Evolutionary conservation across 1,284 basidiomycete genomes (phyloP).

Genomic region (Vanrija humicola): DNA sequence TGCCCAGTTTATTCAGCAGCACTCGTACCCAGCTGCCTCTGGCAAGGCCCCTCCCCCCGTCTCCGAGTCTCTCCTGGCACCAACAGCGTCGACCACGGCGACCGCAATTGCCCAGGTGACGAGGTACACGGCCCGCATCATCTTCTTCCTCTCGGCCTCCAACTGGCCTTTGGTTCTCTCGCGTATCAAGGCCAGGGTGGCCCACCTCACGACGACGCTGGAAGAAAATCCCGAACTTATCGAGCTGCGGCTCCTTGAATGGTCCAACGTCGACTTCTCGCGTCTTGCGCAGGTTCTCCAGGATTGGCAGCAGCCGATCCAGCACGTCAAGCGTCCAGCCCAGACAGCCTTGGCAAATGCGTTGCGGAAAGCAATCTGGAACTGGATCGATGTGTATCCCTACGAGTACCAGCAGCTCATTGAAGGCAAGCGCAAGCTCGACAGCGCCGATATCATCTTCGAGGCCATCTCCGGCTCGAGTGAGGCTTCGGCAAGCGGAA

Average conservation of each 20-base stretch:
- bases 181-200: constrained; percentile 65
- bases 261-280: constrained; percentile 47
- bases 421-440: constrained; percentile 59
- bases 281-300: constrained; percentile 43
- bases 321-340: constrained; percentile 74
- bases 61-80: constrained; percentile 8
- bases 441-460: constrained; percentile 76
- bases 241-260: constrained; percentile 48
- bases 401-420: constrained; percentile 73
- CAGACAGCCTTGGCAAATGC: constrained; percentile 70
- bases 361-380: constrained; percentile 80
- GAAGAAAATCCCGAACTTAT: constrained; percentile 55
- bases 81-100: constrained; percentile 17
- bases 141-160: constrained; percentile 82
- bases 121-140: constrained; percentile 60
- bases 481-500: constrained; percentile 48
- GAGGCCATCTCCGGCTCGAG: constrained; percentile 65
- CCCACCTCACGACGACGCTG: constrained; percentile 51
- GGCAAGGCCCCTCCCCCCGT: not conserved
- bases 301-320: constrained; percentile 75
- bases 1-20: constrained; percentile 27
- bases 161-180: constrained; percentile 81
- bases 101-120: constrained; percentile 43
- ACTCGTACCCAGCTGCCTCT: constrained; percentile 28
- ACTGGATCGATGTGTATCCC: constrained; percentile 82